These are phyloP conservation scores for Cyclotella distinguenda DNA, from an alignment of 108 stramenopile genomes.

Conservation along the genomic window DNA sequence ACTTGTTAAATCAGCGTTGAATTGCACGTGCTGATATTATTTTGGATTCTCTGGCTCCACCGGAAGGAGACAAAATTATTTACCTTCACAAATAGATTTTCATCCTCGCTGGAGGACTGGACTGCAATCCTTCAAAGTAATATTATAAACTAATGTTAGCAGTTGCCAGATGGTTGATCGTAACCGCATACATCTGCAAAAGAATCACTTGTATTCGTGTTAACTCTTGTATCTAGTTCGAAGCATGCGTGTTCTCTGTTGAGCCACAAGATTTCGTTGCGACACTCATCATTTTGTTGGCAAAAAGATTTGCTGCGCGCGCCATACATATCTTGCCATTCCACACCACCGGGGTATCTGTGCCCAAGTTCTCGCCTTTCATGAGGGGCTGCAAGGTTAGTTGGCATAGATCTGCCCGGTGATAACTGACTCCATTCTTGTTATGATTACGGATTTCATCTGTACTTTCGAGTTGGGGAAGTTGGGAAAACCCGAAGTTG, in stretches of 20 bases:
- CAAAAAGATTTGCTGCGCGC: conserved; percentile 68
- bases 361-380: conserved; percentile 18
- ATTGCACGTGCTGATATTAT: too few relatives aligned
- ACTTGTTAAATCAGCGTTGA: too few relatives aligned
- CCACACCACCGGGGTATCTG: conserved; percentile 45
- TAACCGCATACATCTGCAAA: too few relatives aligned
- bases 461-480: conserved; percentile 33
- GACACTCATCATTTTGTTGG: conserved; percentile 38
- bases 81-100: not conserved
- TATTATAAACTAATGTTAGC: not conserved
- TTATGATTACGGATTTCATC: conserved; percentile 38
- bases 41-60: too few relatives aligned
- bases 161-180: too few relatives aligned
- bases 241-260: too few relatives aligned
- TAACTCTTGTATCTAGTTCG: too few relatives aligned
- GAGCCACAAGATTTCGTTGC: too few relatives aligned
- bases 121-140: conserved; percentile 2
- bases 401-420: conserved; percentile 44
- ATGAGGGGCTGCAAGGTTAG: conserved; percentile 62
- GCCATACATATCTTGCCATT: conserved; percentile 63
- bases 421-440: not conserved
- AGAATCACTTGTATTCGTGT: too few relatives aligned
- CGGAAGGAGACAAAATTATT: not conserved
- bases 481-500: conserved; percentile 12
- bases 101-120: too few relatives aligned